Base-by-base conservation (phyloP, 331 rosid genomes). In the Rosa hybrid region DNA sequence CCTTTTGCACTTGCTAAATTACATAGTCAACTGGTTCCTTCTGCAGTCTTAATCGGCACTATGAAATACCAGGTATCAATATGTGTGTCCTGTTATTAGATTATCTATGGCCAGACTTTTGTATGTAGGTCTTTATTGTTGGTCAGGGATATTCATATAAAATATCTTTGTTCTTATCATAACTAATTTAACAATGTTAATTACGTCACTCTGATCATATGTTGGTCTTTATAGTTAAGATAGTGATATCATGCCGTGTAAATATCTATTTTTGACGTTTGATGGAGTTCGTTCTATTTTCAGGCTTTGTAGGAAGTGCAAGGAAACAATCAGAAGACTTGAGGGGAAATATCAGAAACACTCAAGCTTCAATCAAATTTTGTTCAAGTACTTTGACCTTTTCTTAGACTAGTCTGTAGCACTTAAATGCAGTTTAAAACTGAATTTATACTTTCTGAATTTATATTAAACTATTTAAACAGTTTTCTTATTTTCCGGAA, bases 1-100 rank as follows among this genome's bases (percentile, higher is more conserved):
- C 68, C 56, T 53, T 74, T 67, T 51, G 77, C 76, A 72, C 68
- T 71, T 71, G 67, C 75, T 77, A 83, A 64, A 72, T 82, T 77
- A 75, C 85, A 46, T 45, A 46, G 74, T 81, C 68, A 71, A 64
- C 46, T 79, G 12, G 85, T 84, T 86, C 72, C 39, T 45, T 82
- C 77, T 65, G 69, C 64, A 38, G 70, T 69, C 62, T 74, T 38
- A 18, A 59, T 83, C 42, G 79, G 81, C 86, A 65, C 56, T 76
- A 51, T 74, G 30, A 75, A 80, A 76, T 60, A 82, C 83, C 81
- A 75, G 80, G 85, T 86, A 86, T 78, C 79, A 67, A 62, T 50
- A 63, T 75, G 17, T 67, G 62, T 80, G 73, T 57, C 14, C 57
- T 62, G 72, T 63, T 49, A 50, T 76, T 12, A 57, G 76, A 48